phyloP scores from a whole-genome alignment of 176 grass and related monocot genomes.

The Musa troglodytarum region DNA sequence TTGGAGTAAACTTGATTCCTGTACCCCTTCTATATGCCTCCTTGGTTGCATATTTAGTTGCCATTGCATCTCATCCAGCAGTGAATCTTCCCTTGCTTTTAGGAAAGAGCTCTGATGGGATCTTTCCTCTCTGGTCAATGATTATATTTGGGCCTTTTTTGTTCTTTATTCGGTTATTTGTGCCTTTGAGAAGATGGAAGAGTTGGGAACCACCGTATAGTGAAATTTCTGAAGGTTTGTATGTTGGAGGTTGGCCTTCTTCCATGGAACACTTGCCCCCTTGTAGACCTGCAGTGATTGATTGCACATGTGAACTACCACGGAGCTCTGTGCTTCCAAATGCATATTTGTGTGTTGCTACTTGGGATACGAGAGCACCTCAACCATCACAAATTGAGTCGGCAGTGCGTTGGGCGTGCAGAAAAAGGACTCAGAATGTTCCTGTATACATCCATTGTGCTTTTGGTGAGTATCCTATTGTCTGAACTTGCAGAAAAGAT shows the following conservation, averaged over 20 bases:
- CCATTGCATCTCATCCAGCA: constrained; percentile 57
- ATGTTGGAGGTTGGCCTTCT: constrained; percentile 58
- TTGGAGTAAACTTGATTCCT: constrained; percentile 2
- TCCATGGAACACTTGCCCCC: constrained; percentile 55
- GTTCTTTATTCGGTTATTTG: constrained; percentile 41
- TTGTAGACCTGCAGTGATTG: constrained; percentile 56
- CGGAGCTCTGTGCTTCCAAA: constrained; percentile 41
- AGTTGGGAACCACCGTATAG: constrained; percentile 56
- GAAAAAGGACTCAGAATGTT: constrained; percentile 54
- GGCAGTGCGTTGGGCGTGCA: constrained; percentile 54
- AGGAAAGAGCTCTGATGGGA: constrained; percentile 58
- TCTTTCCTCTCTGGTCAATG: constrained; percentile 62
- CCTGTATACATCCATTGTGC: constrained; percentile 79
- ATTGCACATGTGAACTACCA: constrained; percentile 86
- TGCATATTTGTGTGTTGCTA: constrained; percentile 70
- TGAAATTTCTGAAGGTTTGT: constrained; percentile 53
- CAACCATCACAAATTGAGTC: constrained; percentile 54
- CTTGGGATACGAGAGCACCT: constrained; percentile 74
- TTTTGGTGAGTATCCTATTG: constrained; percentile 45
- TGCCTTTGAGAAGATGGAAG: constrained; percentile 59
- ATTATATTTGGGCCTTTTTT: constrained; percentile 70
- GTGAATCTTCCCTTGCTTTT: constrained; percentile 72
- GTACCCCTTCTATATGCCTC: constrained; percentile 39
- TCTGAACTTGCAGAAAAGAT: neutral
- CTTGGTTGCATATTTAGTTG: constrained; percentile 40